Evolutionary conservation across 768 basidiomycete genomes (phyloP).

Genomic region (Cystoderma amianthinum): DNA sequence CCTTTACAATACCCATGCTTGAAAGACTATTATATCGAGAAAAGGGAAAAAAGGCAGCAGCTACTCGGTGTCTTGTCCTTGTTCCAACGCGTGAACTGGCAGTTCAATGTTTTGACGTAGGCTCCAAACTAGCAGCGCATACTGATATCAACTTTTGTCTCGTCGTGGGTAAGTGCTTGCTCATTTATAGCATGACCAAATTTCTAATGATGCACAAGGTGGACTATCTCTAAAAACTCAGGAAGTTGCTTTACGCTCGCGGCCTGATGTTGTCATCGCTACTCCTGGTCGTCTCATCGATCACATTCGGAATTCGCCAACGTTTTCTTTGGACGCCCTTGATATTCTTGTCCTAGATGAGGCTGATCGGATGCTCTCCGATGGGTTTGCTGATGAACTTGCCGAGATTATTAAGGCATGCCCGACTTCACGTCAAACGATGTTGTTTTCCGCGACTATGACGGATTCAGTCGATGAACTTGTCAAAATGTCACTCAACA

Average conservation of each 20-base stretch:
- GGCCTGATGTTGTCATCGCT: conserved; percentile 92
- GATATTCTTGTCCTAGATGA: conserved; percentile 96
- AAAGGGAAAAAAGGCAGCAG: conserved; percentile 78
- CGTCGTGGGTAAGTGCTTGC: conserved; percentile 66
- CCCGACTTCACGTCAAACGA: conserved; percentile 85
- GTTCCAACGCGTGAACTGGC: conserved; percentile 95
- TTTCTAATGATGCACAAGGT: conserved; percentile 36
- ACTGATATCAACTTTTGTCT: conserved; percentile 90
- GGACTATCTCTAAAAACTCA: conserved; percentile 92
- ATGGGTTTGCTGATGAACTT: conserved; percentile 94
- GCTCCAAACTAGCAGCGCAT: conserved; percentile 74
- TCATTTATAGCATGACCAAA: conserved; percentile 1
- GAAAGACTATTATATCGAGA: conserved; percentile 92
- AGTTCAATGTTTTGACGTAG: conserved; percentile 93
- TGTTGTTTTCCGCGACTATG: conserved; percentile 99
- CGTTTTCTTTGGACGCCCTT: conserved; percentile 86
- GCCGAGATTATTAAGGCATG: conserved; percentile 90
- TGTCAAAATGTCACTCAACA: conserved; percentile 86
- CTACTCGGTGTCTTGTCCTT: conserved; percentile 84
- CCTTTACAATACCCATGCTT: conserved; percentile 90
- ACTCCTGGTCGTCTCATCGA: conserved; percentile 98
- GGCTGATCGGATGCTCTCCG: conserved; percentile 94
- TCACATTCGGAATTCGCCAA: conserved; percentile 91
- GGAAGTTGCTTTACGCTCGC: conserved; percentile 74
- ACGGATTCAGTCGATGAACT: conserved; percentile 94